These are phyloP conservation scores for Boechera divaricarpa DNA, from an alignment of 345 rosid species.

Conservation along the genomic window DNA sequence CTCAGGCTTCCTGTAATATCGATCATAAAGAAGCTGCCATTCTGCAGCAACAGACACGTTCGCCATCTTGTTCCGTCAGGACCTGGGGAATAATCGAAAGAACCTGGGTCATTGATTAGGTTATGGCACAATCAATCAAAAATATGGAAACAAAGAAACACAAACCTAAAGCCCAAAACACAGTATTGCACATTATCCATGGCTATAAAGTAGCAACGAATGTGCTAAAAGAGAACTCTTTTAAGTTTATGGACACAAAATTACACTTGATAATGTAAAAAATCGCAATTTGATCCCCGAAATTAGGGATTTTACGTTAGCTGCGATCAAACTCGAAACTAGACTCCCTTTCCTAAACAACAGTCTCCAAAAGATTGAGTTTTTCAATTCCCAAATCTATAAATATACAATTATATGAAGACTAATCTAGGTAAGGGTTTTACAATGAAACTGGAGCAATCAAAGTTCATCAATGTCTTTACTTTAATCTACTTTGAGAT, in stretches of 20 bases:
- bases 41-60: conserved; percentile 95
- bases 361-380: neutral
- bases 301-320: neutral
- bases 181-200: neutral
- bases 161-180: neutral
- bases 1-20: conserved; percentile 92
- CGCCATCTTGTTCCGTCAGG: conserved; percentile 56
- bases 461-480: conserved; percentile 9
- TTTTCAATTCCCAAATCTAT: conserved; percentile 3
- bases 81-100: conserved; percentile 10
- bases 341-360: neutral
- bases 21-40: conserved; percentile 89
- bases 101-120: neutral
- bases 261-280: neutral
- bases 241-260: neutral
- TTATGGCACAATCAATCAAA: conserved; percentile 5
- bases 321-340: neutral
- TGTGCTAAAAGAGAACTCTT: neutral
- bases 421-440: neutral
- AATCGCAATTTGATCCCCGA: neutral
- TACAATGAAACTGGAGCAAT: conserved; percentile 6
- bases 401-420: neutral
- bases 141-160: neutral
- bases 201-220: neutral
- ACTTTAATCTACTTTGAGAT: neutral